Base-by-base conservation (phyloP, 2,329 filamentous ascomycete species). In the Penicillium hordei region DNA sequence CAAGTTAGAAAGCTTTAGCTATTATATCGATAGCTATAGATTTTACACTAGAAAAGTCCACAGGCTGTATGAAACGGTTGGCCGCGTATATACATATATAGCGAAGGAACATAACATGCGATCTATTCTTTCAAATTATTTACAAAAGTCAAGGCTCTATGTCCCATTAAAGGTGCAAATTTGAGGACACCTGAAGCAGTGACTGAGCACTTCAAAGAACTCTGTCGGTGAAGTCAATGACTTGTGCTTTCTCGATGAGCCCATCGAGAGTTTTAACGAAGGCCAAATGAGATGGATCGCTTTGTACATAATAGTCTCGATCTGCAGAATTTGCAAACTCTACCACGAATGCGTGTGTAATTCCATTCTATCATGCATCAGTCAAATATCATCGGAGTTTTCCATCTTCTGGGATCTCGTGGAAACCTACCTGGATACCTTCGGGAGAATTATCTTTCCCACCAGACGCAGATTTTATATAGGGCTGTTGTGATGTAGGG, bases 311-410 rank as follows among this genome's bases (percentile, higher is more conserved):
- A 66, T 90, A 91, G 59, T 86, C 81, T 46, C 88, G 78, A 68
- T 92, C 88, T 60, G 84, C 81, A 19, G 78, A 77, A 23, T 72
- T 86, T 10, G 82, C 80, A 58, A 92, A 91, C 64, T 89, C 83
- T 23, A 82, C 80, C 2, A 92, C 81, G 61, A 91, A 91, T 0
- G 80, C 86, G 68, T 92, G 89, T 0, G 86, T 86, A 50, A 88
- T 83, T 0, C 83, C 87, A 48, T 81, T 79, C 87, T 34, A 51
- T 52, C 23, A 45, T 17, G 19, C 19, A 46, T 60, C 7, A 48
- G 36, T 42, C 12, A 52, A 33, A n/a, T 40, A 7, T 15, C 7
- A 13, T 23, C 2, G 1, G 13, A 46, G 27, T 31, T 13, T 17
- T 42, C 21, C 5, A 3, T 31, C n/a, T 7, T 31, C n/a, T 5